A percentile compares a stretch with the other conserved stretches of the same genome.
Evolutionary conservation across 495 filamentous ascomycete genomes (phyloP).

Genomic region (Hypoxylon rickii): DNA sequence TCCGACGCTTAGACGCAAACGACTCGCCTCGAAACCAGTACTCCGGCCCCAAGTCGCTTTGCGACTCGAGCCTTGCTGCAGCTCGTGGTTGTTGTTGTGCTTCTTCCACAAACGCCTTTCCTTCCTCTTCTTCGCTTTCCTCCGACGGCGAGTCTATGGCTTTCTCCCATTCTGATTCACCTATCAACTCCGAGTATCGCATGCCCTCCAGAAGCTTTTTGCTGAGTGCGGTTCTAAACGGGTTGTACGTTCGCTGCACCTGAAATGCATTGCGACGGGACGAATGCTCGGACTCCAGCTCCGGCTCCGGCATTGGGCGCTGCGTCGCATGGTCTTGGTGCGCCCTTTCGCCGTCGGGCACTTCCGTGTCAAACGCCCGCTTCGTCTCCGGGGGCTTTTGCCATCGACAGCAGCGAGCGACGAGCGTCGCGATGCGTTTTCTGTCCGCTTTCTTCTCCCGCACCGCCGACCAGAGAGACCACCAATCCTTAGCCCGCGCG

Average conservation of each 20-base stretch:
- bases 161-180: slow-evolving; percentile 12
- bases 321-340: background rate
- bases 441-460: slow-evolving; percentile 1
- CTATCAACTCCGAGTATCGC: slow-evolving; percentile 13
- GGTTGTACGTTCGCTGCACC: background rate
- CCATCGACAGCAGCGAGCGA: slow-evolving; percentile 22
- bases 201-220: slow-evolving; percentile 17
- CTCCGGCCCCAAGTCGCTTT: background rate
- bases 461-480: slow-evolving; percentile 30
- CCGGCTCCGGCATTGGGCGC: background rate
- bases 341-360: background rate
- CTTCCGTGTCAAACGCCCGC: slow-evolving; percentile 1
- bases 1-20: background rate
- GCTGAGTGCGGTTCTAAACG: slow-evolving; percentile 11
- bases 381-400: slow-evolving; percentile 16
- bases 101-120: background rate
- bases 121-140: background rate
- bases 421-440: slow-evolving; percentile 12
- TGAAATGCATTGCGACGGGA: background rate
- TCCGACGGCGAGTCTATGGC: slow-evolving; percentile 15
- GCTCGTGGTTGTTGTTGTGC: background rate
- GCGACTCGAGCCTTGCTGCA: background rate
- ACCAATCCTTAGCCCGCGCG: slow-evolving; percentile 32
- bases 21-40: background rate
- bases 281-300: background rate